Evolutionary conservation across 345 rosid species (phyloP).

Genomic region (Eucalyptus tenuipes): DNA sequence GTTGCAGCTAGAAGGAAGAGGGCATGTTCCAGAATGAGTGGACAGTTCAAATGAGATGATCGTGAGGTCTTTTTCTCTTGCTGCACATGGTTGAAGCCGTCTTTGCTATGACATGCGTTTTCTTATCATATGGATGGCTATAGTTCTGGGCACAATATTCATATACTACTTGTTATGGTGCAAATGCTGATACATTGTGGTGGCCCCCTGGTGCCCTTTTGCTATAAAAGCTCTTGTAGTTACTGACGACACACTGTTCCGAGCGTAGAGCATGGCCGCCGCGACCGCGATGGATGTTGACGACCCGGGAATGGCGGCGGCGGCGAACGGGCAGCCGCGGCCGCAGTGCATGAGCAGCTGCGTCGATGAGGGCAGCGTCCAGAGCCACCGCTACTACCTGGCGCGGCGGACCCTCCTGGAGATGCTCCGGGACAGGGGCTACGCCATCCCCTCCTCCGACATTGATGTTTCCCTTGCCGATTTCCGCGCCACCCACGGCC

Average conservation of each 20-base stretch:
- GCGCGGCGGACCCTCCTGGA: constrained; percentile 60
- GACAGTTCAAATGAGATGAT: not conserved
- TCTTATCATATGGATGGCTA: not conserved
- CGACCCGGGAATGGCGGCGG: not conserved
- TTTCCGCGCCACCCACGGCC: constrained; percentile 46
- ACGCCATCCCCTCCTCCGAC: constrained; percentile 44
- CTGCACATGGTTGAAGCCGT: not conserved
- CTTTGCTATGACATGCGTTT: not conserved
- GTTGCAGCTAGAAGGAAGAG: not conserved
- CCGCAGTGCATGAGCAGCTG: constrained; percentile 38
- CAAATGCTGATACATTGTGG: too few species aligned
- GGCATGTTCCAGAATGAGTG: not conserved
- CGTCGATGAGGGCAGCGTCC: constrained; percentile 47
- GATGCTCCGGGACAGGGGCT: constrained; percentile 87
- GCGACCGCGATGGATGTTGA: constrained; percentile 5
- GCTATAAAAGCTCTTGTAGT: too few species aligned
- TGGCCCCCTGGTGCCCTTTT: too few species aligned
- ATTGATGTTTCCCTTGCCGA: constrained; percentile 49
- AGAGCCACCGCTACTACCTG: constrained; percentile 61
- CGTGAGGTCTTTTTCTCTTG: not conserved
- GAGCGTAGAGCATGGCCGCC: not conserved
- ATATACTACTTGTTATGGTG: too few species aligned
- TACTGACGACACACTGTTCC: too few species aligned
- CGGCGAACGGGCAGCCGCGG: not conserved
- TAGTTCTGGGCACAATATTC: not conserved